phyloP scores from a whole-genome alignment of 1,284 basidiomycete genomes.

The Somion occarium region DNA sequence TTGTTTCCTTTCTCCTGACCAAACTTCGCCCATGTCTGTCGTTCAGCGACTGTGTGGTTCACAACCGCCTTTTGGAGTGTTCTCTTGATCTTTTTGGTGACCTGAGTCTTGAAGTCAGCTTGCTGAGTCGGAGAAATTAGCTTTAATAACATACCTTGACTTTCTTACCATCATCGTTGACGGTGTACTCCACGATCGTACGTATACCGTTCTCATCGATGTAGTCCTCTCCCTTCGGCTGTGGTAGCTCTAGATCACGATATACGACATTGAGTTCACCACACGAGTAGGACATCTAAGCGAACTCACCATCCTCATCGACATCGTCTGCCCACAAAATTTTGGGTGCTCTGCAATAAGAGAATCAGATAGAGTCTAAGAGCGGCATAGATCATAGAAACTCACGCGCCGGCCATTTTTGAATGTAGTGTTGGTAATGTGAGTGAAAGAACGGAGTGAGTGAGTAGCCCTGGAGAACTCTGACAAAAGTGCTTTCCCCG shows the following conservation, averaged over 20 bases:
- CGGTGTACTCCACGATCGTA: constrained; percentile 77
- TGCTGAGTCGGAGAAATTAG: not conserved
- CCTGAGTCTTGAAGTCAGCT: constrained; percentile 36
- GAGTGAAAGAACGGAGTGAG: not conserved
- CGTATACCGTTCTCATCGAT: constrained; percentile 89
- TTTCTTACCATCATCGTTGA: constrained; percentile 93
- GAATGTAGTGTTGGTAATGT: not conserved
- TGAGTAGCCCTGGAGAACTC: not conserved
- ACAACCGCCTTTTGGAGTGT: constrained; percentile 91
- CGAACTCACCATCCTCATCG: constrained; percentile 60
- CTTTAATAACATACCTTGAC: constrained; percentile 66
- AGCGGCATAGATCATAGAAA: not conserved
- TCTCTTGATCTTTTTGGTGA: constrained; percentile 84
- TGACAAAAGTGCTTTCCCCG: not conserved
- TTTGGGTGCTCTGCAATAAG: constrained; percentile 39
- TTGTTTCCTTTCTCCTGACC: constrained; percentile 88
- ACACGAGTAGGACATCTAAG: not conserved
- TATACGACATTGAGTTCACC: not conserved
- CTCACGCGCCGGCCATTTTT: constrained; percentile 15
- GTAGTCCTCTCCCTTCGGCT: constrained; percentile 51
- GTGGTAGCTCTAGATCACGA: constrained; percentile 26
- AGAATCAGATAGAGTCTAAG: not conserved
- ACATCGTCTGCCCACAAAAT: constrained; percentile 84
- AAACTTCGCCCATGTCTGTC: constrained; percentile 94
- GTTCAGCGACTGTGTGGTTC: constrained; percentile 89